Conservation (phyloP, 2,329 filamentous ascomycete genomes). For the Fusarium sambucinum region DNA sequence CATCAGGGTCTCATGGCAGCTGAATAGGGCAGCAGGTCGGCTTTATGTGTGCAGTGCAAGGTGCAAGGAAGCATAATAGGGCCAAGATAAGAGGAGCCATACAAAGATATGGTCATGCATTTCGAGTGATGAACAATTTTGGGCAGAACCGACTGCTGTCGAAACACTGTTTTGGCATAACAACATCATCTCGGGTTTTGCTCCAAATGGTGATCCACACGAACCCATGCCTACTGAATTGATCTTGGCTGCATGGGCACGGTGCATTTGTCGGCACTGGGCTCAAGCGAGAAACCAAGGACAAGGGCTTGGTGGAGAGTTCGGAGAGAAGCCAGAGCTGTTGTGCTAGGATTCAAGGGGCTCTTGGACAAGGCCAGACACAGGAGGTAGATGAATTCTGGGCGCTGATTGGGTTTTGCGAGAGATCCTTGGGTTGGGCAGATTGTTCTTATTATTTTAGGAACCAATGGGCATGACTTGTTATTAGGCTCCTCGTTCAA, state of each 20-base stretch:
- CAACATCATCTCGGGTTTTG: slow-evolving; percentile 39
- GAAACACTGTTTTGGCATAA: slow-evolving; percentile 41
- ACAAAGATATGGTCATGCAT: slow-evolving; percentile 14
- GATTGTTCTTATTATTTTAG: slow-evolving; percentile 35
- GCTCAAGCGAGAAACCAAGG: slow-evolving; percentile 40
- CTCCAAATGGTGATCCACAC: slow-evolving; percentile 44
- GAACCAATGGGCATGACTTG: slow-evolving; percentile 13
- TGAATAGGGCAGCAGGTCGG: slow-evolving; percentile 5
- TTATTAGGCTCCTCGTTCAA: slow-evolving; percentile 3
- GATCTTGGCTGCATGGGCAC: slow-evolving; percentile 41
- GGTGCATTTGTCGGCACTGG: slow-evolving; percentile 46
- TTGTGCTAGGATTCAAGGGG: slow-evolving; percentile 41
- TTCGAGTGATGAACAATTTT: slow-evolving; percentile 18
- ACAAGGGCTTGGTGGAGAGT: slow-evolving; percentile 42
- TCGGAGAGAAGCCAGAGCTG: slow-evolving; percentile 33
- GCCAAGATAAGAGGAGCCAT: slow-evolving; percentile 26
- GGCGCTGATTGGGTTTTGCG: slow-evolving; percentile 35
- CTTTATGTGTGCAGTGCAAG: slow-evolving; percentile 11
- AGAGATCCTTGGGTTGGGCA: slow-evolving; percentile 24
- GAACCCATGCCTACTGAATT: slow-evolving; percentile 36
- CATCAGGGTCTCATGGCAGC: slow-evolving; percentile 32
- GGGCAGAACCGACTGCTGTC: slow-evolving; percentile 26
- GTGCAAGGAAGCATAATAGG: slow-evolving; percentile 10
- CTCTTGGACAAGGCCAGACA: slow-evolving; percentile 32
- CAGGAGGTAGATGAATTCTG: slow-evolving; percentile 32